Evolutionary conservation across 1,284 basidiomycete genomes (phyloP).

Genomic region (Apiotrichum akiyoshidainum): DNA sequence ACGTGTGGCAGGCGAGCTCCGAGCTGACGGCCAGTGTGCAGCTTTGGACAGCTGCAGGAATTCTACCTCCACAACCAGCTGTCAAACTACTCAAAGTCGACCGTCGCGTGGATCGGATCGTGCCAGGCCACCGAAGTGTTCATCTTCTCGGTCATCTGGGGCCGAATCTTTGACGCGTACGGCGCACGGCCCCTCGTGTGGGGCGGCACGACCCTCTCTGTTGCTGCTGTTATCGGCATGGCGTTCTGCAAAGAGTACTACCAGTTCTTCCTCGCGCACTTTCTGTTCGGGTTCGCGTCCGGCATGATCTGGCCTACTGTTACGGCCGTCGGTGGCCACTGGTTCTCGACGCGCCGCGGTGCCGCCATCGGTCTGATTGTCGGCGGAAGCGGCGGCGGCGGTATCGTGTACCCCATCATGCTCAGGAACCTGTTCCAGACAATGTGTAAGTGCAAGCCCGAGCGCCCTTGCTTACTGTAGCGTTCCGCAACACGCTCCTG

Average conservation of each 20-base stretch:
- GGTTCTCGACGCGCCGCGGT: conserved; percentile 42
- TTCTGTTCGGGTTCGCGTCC: conserved; percentile 40
- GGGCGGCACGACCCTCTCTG: conserved; percentile 33
- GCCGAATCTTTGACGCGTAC: conserved; percentile 41
- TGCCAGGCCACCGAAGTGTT: conserved; percentile 37
- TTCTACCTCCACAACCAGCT: conserved; percentile 44
- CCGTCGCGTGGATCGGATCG: conserved; percentile 44
- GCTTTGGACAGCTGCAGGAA: conserved; percentile 41
- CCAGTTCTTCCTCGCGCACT: conserved; percentile 35
- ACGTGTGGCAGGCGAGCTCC: conserved; percentile 13
- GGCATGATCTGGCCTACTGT: conserved; percentile 40
- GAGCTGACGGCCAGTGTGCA: conserved; percentile 29
- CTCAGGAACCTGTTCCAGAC: conserved; percentile 38
- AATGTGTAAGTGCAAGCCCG: conserved; percentile 22
- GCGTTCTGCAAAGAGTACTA: conserved; percentile 39
- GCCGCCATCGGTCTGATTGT: conserved; percentile 47
- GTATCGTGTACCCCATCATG: conserved; percentile 46
- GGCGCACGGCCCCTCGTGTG: conserved; percentile 35
- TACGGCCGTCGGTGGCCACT: conserved; percentile 43
- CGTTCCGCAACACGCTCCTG: conserved; percentile 40
- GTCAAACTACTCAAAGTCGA: conserved; percentile 30
- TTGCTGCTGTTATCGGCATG: conserved; percentile 36
- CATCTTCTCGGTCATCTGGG: conserved; percentile 34
- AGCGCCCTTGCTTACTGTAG: conserved; percentile 13
- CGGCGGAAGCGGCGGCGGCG: conserved; percentile 43